Evolutionary conservation across 306 rosid genomes (phyloP), one percentile per base, ranked within the genome.

Genomic region (Betula pendula): DNA sequence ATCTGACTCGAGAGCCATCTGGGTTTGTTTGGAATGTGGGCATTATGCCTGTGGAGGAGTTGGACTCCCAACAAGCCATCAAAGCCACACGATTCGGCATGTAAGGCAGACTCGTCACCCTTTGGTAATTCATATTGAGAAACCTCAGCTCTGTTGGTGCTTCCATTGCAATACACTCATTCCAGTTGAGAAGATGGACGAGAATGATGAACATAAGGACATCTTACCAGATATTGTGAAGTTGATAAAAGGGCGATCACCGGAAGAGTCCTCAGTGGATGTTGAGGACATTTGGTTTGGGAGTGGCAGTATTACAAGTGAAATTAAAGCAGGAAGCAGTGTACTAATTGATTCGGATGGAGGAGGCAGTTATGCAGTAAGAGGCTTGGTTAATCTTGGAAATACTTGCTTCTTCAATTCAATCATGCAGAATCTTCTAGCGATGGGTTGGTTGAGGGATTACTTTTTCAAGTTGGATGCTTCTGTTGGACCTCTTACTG

Each of bases 391-490:
- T 78, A 96, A 96, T 87, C 94, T 96, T 59, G 99, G 98, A 49
- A 96, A 96, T 78, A 92, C 97, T 81, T 96, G 99, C 84, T 96
- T 92, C 87, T 96, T 96, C 82, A 96, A 96, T 85, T 96, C 99
- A 20, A 59, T 92, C 63, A 74, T 91, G 86, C 98, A 96, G 83
- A 96, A 92, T 84, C 82, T 96, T 84, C 85, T 96, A 51, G 98
- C 97, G 44, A 84, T 91, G 83, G 80, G 82, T 78, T 82, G 73
- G 82, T 80, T 96, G 87, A 91, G 91, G 45, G 90, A 84, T 47
- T 77, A 58, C 79, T 85, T 88, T 72, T 74, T 91, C 10, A 78
- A 88, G 67, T 43, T 87, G 59, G 97, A 87, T 79, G 75, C 83
- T 66, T 83, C 88, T 76, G 27, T 56, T 70, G 99, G 97, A 51